Evolutionary conservation across 225 moss, liverwort and hornwort species (phyloP).

Genomic region (Sphagnum tenellum): DNA sequence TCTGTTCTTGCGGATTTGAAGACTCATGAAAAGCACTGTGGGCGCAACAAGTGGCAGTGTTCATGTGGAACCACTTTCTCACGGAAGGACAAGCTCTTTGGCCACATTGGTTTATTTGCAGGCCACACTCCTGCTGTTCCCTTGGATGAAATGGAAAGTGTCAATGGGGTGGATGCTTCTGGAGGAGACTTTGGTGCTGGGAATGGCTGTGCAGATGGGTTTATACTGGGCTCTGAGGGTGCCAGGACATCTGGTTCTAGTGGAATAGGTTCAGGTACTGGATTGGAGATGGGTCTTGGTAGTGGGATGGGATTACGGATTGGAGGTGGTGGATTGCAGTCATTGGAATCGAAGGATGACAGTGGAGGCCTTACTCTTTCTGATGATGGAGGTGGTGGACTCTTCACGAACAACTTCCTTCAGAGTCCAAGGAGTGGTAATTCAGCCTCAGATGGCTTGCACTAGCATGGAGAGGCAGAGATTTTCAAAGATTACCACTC

Average conservation of each 20-base stretch:
- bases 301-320: conserved; percentile 9
- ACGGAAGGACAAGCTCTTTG: conserved; percentile 82
- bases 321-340: conserved; percentile 2
- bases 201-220: conserved; percentile 13
- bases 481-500: no score
- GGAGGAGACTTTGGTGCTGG: conserved; percentile 35
- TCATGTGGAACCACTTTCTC: conserved; percentile 95
- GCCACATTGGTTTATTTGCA: conserved; percentile 70
- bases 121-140: conserved; percentile 77
- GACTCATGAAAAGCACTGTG: conserved; percentile 98
- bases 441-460: conserved; percentile 9
- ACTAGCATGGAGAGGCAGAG: conserved; percentile 1
- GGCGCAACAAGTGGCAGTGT: conserved; percentile 90
- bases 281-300: conserved; percentile 10
- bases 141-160: conserved; percentile 43
- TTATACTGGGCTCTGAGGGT: conserved; percentile 34
- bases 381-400: conserved; percentile 10
- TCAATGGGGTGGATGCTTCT: conserved; percentile 17
- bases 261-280: conserved; percentile 9
- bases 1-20: conserved; percentile 92
- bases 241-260: conserved; percentile 11
- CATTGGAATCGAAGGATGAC: conserved; percentile 21
- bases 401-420: conserved; percentile 20
- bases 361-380: conserved; percentile 7
- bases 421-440: conserved; percentile 15